These are phyloP conservation scores for Raffaelea deltoideospora DNA, from an alignment of 2,329 filamentous ascomycete genomes.

Conservation along the genomic window DNA sequence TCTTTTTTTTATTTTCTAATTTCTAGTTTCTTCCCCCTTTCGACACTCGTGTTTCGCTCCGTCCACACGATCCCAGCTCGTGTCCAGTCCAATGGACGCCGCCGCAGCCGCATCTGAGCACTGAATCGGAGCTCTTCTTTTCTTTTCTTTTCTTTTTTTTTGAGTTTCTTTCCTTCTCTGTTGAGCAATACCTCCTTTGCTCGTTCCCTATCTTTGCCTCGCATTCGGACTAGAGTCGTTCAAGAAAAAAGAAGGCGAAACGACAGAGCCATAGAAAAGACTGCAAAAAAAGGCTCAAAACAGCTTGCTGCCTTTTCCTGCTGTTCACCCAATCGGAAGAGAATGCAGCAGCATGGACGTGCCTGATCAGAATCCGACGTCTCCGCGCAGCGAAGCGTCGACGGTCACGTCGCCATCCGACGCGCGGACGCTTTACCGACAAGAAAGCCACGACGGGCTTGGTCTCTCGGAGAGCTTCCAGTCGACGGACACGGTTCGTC, in stretches of 20 bases:
- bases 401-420: not conserved
- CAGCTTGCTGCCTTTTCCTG: too few species aligned
- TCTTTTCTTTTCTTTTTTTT: conserved; percentile 4
- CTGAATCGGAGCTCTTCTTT: too few species aligned
- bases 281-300: too few species aligned
- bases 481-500: conserved; percentile 44
- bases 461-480: conserved; percentile 41
- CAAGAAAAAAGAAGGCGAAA: too few species aligned
- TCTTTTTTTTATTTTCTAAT: conserved; percentile 1
- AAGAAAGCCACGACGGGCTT: conserved; percentile 20
- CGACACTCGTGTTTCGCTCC: conserved; percentile 5
- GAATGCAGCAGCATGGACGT: not conserved
- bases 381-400: conserved; percentile 1
- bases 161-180: not conserved
- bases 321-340: not conserved
- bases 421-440: not conserved
- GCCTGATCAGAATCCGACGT: not conserved
- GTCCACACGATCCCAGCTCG: not conserved
- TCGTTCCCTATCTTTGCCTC: not conserved
- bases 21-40: not conserved
- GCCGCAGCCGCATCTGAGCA: too few species aligned
- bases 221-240: not conserved
- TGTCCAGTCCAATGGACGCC: not conserved
- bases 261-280: too few species aligned
- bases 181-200: not conserved